Percentiles rank a stretch among this genome's conserved stretches.
These are phyloP conservation scores for Dichotomocladium elegans DNA, from an alignment of 371 early-diverging fungal species.

Conservation along the genomic window DNA sequence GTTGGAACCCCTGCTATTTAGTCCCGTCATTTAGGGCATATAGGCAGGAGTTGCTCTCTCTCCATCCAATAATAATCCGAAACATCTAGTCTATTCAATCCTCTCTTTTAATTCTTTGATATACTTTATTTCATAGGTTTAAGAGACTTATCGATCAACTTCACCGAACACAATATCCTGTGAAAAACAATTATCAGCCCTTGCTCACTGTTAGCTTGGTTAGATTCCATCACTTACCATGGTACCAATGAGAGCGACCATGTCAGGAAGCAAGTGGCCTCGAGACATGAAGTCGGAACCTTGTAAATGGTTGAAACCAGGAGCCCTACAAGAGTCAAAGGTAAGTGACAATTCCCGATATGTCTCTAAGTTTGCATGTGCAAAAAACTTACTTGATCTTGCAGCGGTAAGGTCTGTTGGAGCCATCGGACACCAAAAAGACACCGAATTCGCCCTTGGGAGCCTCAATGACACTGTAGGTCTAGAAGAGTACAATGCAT, in stretches of 20 bases:
- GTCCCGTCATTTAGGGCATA: no score
- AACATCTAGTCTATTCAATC: no score
- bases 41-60: no score
- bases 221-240: constrained; percentile 23
- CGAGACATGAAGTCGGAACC: constrained; percentile 88
- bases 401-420: constrained; percentile 95
- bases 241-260: constrained; percentile 92
- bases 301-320: constrained; percentile 93
- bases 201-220: background rate
- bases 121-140: no score
- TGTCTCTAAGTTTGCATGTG: background rate
- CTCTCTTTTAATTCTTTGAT: no score
- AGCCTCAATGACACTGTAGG: constrained; percentile 96
- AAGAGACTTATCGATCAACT: constrained; percentile 74
- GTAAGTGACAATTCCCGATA: background rate
- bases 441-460: constrained; percentile 98
- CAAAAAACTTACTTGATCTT: constrained; percentile 62
- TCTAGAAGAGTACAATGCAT: constrained; percentile 21
- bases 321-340: constrained; percentile 59
- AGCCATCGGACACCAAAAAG: constrained; percentile 84
- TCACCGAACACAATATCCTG: constrained; percentile 95
- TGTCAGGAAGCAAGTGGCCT: constrained; percentile 92
- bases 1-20: no score
- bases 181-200: background rate
- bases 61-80: no score